Percentiles rank a stretch among this genome's conserved stretches.
phyloP scores from a whole-genome alignment of 306 rosid species.

The Leucaena leucocephala region DNA sequence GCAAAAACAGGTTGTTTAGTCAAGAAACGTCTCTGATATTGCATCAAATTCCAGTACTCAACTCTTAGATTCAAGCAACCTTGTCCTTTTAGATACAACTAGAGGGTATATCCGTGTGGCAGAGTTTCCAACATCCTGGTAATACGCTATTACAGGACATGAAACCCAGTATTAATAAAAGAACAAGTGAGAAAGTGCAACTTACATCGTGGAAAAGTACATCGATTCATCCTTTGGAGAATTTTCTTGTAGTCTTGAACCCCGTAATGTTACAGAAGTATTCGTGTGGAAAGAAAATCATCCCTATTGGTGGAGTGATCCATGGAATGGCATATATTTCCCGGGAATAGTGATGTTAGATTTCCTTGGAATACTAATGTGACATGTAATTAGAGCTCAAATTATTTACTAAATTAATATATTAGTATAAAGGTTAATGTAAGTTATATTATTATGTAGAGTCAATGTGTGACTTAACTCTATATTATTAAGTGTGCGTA shows the following conservation, averaged over 20 bases:
- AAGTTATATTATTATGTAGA: too few species aligned
- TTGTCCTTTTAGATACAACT: background rate
- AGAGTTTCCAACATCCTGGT: background rate
- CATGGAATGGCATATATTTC: slow-evolving; percentile 18
- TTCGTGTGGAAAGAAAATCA: slow-evolving; percentile 34
- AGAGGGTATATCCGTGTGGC: background rate
- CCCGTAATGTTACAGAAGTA: slow-evolving; percentile 9
- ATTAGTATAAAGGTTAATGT: too few species aligned
- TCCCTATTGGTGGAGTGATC: slow-evolving; percentile 40
- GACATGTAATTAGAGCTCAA: too few species aligned
- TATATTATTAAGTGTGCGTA: too few species aligned
- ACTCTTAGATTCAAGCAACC: slow-evolving; percentile 5
- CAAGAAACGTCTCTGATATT: slow-evolving; percentile 23
- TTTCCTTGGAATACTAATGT: too few species aligned
- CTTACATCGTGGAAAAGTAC: slow-evolving; percentile 36
- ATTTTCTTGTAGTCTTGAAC: slow-evolving; percentile 20
- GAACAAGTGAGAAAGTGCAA: background rate
- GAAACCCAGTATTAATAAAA: too few species aligned
- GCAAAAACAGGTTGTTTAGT: slow-evolving; percentile 37
- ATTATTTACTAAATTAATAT: too few species aligned
- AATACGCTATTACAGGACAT: background rate
- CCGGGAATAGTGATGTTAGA: too few species aligned
- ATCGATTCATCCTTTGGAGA: slow-evolving; percentile 37
- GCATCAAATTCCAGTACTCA: slow-evolving; percentile 32
- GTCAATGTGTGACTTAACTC: too few species aligned